Evolutionary conservation across 257 asterid species (phyloP).

Genomic region (Fraxinus anomala): DNA sequence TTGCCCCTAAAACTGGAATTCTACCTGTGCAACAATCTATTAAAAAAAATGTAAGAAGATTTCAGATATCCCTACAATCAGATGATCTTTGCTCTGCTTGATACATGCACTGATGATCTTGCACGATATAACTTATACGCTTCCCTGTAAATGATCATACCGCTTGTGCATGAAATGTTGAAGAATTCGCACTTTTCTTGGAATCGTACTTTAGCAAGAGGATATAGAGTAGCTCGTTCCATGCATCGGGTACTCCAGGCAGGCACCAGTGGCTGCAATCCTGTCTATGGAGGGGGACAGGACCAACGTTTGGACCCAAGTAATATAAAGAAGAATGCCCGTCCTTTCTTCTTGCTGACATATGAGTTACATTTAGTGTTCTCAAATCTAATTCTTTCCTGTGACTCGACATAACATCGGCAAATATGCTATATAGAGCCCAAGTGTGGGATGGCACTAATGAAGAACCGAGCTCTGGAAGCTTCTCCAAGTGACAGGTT

Average conservation of each 20-base stretch:
- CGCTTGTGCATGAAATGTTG: slow-evolving; percentile 31
- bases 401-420: slow-evolving; percentile 34
- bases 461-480: slow-evolving; percentile 73
- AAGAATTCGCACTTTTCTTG: slow-evolving; percentile 26
- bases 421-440: slow-evolving; percentile 55
- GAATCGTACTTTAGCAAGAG: slow-evolving; percentile 54
- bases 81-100: slow-evolving; percentile 16
- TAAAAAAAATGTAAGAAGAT: slow-evolving; percentile 20
- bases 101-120: slow-evolving; percentile 20
- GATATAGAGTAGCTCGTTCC: slow-evolving; percentile 84
- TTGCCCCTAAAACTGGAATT: slow-evolving; percentile 12
- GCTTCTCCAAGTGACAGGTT: slow-evolving; percentile 71
- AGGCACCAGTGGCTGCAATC: slow-evolving; percentile 99
- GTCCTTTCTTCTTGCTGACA: slow-evolving; percentile 80
- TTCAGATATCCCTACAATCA: slow-evolving; percentile 27
- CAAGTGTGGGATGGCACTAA: slow-evolving; percentile 66
- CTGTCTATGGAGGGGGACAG: slow-evolving; percentile 63
- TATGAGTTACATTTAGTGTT: slow-evolving; percentile 50
- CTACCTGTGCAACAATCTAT: not conserved
- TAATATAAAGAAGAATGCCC: slow-evolving; percentile 89
- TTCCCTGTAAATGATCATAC: slow-evolving; percentile 25
- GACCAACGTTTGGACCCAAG: slow-evolving; percentile 57
- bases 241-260: slow-evolving; percentile 87
- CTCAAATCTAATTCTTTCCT: slow-evolving; percentile 35
- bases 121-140: slow-evolving; percentile 31